Percentiles rank a stretch among this genome's conserved stretches.
phyloP scores from a whole-genome alignment of 176 grass and related monocot species.

The Typha latifolia region DNA sequence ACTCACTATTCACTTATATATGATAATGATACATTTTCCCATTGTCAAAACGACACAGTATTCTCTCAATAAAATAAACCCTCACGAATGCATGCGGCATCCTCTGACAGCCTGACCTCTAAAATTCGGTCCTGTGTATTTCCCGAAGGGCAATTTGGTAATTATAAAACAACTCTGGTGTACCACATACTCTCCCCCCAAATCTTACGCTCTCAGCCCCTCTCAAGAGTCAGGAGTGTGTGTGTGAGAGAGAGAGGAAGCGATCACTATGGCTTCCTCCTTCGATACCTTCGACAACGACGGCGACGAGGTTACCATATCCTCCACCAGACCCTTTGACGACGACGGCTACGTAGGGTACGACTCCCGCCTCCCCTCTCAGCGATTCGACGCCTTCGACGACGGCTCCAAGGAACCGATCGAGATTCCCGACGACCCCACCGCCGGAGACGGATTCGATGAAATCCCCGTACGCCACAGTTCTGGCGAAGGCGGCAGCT shows the following conservation, averaged over 20 bases:
- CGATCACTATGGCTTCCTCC: constrained; percentile 47
- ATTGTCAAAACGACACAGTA: no score
- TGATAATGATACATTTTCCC: no score
- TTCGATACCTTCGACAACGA: constrained; percentile 42
- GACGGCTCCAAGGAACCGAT: not conserved
- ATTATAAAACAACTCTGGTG: no score
- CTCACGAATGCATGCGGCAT: no score
- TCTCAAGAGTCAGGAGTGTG: not conserved
- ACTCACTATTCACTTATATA: no score
- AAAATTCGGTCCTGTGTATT: no score
- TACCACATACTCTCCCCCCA: no score
- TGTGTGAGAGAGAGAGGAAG: not conserved
- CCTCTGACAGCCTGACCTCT: no score
- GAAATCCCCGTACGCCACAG: constrained; percentile 14
- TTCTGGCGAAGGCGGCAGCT: constrained; percentile 14
- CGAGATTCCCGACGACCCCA: not conserved
- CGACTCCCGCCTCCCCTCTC: constrained; percentile 9
- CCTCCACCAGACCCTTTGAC: constrained; percentile 32
- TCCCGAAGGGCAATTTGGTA: no score
- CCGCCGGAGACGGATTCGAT: constrained; percentile 12
- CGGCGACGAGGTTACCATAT: constrained; percentile 9
- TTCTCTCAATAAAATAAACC: no score
- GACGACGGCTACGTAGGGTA: constrained; percentile 47
- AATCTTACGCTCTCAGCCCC: no score
- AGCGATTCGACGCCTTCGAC: constrained; percentile 8